These are phyloP conservation scores for Linanthus parryae DNA, from an alignment of 148 eudicot species.

Conservation along the genomic window DNA sequence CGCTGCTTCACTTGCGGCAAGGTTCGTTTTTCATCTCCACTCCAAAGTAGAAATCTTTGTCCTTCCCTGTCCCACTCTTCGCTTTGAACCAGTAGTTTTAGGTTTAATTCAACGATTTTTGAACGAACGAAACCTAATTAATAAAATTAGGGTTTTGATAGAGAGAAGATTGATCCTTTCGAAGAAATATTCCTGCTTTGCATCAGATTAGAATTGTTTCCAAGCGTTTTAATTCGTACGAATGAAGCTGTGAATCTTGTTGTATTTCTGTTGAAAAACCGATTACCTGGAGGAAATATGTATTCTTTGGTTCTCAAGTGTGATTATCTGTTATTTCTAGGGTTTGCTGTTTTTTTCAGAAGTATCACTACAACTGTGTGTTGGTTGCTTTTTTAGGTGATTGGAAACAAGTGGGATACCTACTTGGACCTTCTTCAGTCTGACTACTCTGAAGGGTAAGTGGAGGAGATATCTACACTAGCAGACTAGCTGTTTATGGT, in stretches of 20 bases:
- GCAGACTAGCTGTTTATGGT: background rate
- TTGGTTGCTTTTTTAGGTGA: conserved; percentile 38
- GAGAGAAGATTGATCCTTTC: too few relatives aligned
- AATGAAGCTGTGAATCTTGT: too few relatives aligned
- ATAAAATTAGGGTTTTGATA: too few relatives aligned
- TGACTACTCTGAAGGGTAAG: conserved; percentile 87
- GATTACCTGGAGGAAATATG: too few relatives aligned
- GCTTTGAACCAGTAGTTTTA: background rate
- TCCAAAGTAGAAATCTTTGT: too few relatives aligned
- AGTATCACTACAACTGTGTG: background rate
- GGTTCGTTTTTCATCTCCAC: conserved; percentile 10
- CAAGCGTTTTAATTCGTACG: too few relatives aligned
- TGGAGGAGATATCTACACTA: background rate
- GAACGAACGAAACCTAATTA: background rate
- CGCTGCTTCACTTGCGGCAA: conserved; percentile 69
- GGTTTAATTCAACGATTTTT: too few relatives aligned
- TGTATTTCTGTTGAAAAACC: too few relatives aligned
- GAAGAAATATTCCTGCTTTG: too few relatives aligned
- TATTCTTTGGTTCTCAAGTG: background rate
- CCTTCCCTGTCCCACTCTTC: too few relatives aligned
- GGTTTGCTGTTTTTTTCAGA: background rate
- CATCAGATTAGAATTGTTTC: too few relatives aligned
- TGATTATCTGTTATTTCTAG: background rate
- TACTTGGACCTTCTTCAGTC: conserved; percentile 94
- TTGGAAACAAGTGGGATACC: conserved; percentile 94